Conservation (phyloP, 2,329 filamentous ascomycete species). For the Ascochyta lentis region DNA sequence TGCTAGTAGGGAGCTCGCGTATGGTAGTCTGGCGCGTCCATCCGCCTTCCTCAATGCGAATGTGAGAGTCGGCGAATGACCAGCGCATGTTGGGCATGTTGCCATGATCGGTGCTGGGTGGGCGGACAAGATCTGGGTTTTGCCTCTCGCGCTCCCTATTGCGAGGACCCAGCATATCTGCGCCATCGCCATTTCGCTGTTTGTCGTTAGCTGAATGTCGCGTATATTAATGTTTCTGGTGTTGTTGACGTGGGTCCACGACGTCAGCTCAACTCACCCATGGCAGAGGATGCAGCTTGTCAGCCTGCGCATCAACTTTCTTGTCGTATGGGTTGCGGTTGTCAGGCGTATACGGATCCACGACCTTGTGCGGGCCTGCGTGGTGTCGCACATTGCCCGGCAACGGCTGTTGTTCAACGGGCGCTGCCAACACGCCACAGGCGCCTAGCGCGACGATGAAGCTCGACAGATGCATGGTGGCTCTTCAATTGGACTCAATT, state of each 20-base stretch:
- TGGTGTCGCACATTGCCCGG: slow-evolving; percentile 33
- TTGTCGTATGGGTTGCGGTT: slow-evolving; percentile 68
- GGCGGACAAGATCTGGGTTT: slow-evolving; percentile 74
- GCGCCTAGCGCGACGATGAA: slow-evolving; percentile 40
- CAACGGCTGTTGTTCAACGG: slow-evolving; percentile 50
- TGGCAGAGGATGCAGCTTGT: slow-evolving; percentile 69
- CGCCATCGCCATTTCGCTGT: slow-evolving; percentile 61
- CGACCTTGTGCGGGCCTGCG: slow-evolving; percentile 32
- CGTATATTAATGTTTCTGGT: background rate
- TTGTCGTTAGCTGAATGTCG: slow-evolving; percentile 16
- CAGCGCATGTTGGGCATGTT: slow-evolving; percentile 75
- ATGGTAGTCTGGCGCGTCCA: slow-evolving; percentile 79
- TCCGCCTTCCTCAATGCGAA: slow-evolving; percentile 69
- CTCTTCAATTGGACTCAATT: slow-evolving; percentile 25
- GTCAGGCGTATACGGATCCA: slow-evolving; percentile 65
- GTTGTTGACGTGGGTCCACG: background rate
- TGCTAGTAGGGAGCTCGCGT: slow-evolving; percentile 68
- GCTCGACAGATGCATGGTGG: slow-evolving; percentile 39
- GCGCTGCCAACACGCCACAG: slow-evolving; percentile 35
- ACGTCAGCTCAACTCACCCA: slow-evolving; percentile 41
- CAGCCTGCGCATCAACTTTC: slow-evolving; percentile 66
- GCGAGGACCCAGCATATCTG: slow-evolving; percentile 72
- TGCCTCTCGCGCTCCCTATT: slow-evolving; percentile 72
- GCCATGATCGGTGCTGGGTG: slow-evolving; percentile 76
- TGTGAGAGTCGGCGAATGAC: slow-evolving; percentile 58